Evolutionary conservation across 176 grass and related monocot species (phyloP), one percentile per base, ranked within the genome.

Genomic region (Elymus sibiricus): DNA sequence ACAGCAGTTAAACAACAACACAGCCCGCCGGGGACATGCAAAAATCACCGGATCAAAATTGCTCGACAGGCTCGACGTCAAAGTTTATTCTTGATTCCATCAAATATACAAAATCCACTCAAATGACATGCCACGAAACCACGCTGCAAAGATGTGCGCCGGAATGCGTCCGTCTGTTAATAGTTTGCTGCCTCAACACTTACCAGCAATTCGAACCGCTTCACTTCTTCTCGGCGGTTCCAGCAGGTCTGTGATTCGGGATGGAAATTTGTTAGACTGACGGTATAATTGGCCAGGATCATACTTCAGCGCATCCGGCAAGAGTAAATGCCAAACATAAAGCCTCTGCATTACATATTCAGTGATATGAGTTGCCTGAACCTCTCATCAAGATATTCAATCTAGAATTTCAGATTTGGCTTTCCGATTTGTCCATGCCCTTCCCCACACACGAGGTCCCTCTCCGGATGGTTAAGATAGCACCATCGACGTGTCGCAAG

Each of bases 201-300:
- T 53, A 27, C 71, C 51, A 64, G 4, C 31, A 42, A 27, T 4
- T 11, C 19, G 62, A 15, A 35, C 70, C 4, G 11, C 26, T 76
- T 86, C 60, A 80, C 70, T 27, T 64, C 21, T 86, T 77, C 11
- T 86, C 83, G 69, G 78, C 9, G 42, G 56, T 55, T 70, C 63
- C 78, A 61, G 67, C 79, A 27, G 61, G 86, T 80, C 87, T 87
- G 62, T 62, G 77, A 19, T 72, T 32, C 28, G 11, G 26, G 51
- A 70, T 61, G 5, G 4, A 32, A 69, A 85, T 4, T 27, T 5
- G 8, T 89, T n/a, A 76, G 69, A 40, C 49, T 12, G 28, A 3
- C 32, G 32, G 17, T 1, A 71, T 37, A 34, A 29, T 35, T 44
- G 56, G 2, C 78, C 31, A 27, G 64, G 76, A 7, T 21, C n/a